Evolutionary conservation across 345 rosid species (phyloP).

Genomic region (Aegle marmelos): DNA sequence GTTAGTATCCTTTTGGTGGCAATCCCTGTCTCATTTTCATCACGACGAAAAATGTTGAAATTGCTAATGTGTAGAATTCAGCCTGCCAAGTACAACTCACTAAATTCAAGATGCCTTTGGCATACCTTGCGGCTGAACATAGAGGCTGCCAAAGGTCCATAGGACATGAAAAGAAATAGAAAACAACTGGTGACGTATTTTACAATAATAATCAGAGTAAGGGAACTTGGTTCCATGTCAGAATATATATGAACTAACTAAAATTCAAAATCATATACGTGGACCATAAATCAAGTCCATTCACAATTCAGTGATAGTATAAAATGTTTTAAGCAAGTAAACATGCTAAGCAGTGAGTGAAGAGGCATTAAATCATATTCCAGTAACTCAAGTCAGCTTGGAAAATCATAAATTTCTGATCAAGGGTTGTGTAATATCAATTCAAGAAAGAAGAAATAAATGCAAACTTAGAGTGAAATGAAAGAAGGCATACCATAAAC

Average conservation of each 20-base stretch:
- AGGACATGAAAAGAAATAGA: not conserved
- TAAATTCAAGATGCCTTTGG: not conserved
- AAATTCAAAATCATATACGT: not conserved
- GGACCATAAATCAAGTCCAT: not conserved
- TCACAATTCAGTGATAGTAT: not conserved
- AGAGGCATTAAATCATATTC: not conserved
- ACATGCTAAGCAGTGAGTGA: not conserved
- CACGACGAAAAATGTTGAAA: not conserved
- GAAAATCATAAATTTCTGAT: not conserved
- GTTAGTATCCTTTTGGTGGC: not conserved
- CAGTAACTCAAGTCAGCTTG: not conserved
- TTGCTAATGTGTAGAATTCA: not conserved
- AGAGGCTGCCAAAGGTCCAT: not conserved
- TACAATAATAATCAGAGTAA: not conserved
- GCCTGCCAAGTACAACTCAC: not conserved
- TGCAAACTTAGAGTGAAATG: not conserved
- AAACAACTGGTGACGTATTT: not conserved
- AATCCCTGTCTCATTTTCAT: not conserved
- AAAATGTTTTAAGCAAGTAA: not conserved
- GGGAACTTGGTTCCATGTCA: not conserved
- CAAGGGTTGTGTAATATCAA: not conserved
- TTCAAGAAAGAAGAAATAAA: not conserved
- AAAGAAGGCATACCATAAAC: slow-evolving; percentile 22
- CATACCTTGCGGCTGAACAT: not conserved
- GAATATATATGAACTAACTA: not conserved